Conservation (phyloP, 306 rosid genomes). For the Gillenia trifoliata region DNA sequence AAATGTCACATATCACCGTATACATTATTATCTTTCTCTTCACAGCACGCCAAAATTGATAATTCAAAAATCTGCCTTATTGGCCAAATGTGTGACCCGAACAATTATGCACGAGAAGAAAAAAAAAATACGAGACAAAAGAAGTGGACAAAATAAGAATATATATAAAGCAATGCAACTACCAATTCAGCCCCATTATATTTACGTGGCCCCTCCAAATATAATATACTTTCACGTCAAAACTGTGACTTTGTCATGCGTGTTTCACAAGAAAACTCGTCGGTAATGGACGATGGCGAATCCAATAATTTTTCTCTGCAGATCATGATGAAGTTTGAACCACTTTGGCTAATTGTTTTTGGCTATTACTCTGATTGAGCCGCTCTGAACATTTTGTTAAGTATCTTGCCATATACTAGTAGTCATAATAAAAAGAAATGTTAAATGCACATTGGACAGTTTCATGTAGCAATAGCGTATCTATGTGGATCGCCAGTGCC, state of each 20-base stretch:
- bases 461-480: no score
- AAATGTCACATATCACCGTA: not conserved
- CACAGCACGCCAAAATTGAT: not conserved
- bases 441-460: no score
- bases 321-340: not conserved
- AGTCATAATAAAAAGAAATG: no score
- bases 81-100: not conserved
- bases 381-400: not conserved
- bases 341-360: not conserved
- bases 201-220: not conserved
- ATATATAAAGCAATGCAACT: not conserved
- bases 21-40: not conserved
- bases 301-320: not conserved
- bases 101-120: not conserved
- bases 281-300: not conserved
- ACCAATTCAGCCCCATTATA: not conserved
- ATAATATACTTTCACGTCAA: not conserved
- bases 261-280: not conserved
- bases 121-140: not conserved
- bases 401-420: not conserved
- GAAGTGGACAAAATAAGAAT: not conserved
- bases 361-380: no score
- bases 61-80: not conserved
- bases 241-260: not conserved
- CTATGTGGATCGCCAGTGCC: not conserved